Base-by-base conservation (phyloP, 768 basidiomycete species). In the Boletellus emodensis region DNA sequence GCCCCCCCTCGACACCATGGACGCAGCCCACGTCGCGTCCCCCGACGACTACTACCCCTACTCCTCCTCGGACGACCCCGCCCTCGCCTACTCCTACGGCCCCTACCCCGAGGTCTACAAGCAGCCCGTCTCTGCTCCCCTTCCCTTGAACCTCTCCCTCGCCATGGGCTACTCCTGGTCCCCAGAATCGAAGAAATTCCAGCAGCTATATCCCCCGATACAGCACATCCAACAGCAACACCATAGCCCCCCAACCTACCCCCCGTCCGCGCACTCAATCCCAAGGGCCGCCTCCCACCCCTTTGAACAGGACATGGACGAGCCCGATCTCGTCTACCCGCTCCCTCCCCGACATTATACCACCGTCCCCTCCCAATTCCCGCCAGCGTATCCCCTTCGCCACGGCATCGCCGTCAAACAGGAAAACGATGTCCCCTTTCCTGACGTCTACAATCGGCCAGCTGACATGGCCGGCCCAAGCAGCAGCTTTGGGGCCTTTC, bases 111-210 rank as follows among this genome's bases (percentile, higher is more conserved):
- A 68, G 10, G 48, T 58, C 8, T 68, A 66, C 56, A 68, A 70
- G 44, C 66, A 70, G 46, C 68, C 67, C 2, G 66, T 68, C 2
- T 51, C 67, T 0, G 67, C 68, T 12, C 64, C 66, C 14, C 48
- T 68, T 1, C 68, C 67, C 30, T 32, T 70, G 44, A 58, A 70
- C 43, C 44, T 68, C 48, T 70, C 68, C 3, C 26, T 64, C 46
- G 60, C 67, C 1, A 68, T 70, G 66, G 57, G 56, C 2, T 70
- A 70, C 34, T 49, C 62, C 0, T 68, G 64, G 64, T 68, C 68
- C 6, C 62, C 62, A 0, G 62, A 67, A 30, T 46, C 55, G 1
- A 68, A 70, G 59, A 68, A 70, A 59, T 68, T 70, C 42, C 68
- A 70, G 53, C 67, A 64, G 68, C 56, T 66, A 57, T 70, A 59